Evolutionary conservation across 441 rosid genomes (phyloP), one percentile per base, ranked within the genome.

Genomic region (Mallotus repandus): DNA sequence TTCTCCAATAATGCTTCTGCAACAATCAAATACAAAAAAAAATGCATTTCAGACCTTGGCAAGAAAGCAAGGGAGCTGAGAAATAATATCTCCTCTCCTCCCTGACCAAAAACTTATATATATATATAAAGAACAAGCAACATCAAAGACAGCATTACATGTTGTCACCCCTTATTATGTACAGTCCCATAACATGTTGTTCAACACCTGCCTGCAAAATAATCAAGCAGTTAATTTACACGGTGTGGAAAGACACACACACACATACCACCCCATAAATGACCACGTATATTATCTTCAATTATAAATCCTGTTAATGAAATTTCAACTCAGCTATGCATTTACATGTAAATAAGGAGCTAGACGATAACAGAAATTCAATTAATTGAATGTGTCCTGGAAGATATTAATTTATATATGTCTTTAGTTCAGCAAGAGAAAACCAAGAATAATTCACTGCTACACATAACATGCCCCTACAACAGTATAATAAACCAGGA

Each of bases 111-210:
- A n/a, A 45, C 41, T 29, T 18, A 64, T n/a, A 29, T 5, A 63
- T 4, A 49, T 11, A 25, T 2, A 52, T 8, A 19, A 18, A 25
- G 38, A 9, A 38, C 64, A 61, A 14, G 45, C 9, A 60, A 58
- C 22, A 63, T 54, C 7, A 45, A 59, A 52, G 55, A 70, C 25
- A 57, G 59, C 62, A 48, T 91, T 90, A 95, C 97, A 96, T 96
- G 87, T 93, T 96, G 80, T 93, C 99, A 14, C 98, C 99, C 85
- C 97, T 84, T 82, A 96, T 91, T 72, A 91, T 88, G 92, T 91
- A 91, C 76, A 96, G 85, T 70, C 99, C 99, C 83, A 96, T 77
- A 74, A 93, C 98, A 76, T 81, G 88, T 75, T 87, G 97, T 83
- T 91, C 93, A 29, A 93, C 99, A 73, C 98, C 99, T 87, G 90